phyloP scores from a whole-genome alignment of 2,329 filamentous ascomycete genomes.

The Aspergillus pseudonomiae region DNA sequence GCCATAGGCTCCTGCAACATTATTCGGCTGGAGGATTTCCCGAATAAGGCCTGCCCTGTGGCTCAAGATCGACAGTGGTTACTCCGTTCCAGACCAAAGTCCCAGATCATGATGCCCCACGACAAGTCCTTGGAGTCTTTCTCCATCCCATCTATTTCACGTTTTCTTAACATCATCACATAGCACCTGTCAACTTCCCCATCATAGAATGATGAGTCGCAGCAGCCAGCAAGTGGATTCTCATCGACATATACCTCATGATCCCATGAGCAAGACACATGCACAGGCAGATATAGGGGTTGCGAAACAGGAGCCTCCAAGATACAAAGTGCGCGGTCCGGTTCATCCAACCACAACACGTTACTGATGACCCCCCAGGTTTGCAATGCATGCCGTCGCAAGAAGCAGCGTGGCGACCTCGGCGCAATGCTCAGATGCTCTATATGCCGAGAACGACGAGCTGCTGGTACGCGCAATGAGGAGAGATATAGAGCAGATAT shows the following conservation, averaged over 20 bases:
- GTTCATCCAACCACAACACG: background rate
- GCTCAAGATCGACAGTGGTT: background rate
- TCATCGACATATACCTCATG: background rate
- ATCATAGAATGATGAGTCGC: background rate
- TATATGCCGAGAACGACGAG: conserved; percentile 4
- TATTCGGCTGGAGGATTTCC: background rate
- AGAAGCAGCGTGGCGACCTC: conserved; percentile 2
- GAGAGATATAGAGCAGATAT: conserved; percentile 1
- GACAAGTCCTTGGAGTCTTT: background rate
- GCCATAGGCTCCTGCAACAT: background rate
- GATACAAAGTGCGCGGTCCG: background rate
- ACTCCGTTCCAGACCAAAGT: background rate
- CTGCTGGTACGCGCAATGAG: conserved; percentile 5
- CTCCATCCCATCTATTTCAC: background rate
- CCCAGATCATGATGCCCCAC: background rate
- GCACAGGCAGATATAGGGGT: background rate
- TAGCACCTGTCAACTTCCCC: background rate
- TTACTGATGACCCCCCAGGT: background rate
- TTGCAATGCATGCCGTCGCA: conserved; percentile 9
- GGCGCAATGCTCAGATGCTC: conserved; percentile 1
- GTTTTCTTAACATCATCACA: background rate
- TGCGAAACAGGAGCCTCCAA: background rate
- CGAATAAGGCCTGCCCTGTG: background rate
- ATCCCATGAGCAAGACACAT: background rate
- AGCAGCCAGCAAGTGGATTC: background rate